Conservation (phyloP, 2,329 filamentous ascomycete species). For the Seiridium cupressi region DNA sequence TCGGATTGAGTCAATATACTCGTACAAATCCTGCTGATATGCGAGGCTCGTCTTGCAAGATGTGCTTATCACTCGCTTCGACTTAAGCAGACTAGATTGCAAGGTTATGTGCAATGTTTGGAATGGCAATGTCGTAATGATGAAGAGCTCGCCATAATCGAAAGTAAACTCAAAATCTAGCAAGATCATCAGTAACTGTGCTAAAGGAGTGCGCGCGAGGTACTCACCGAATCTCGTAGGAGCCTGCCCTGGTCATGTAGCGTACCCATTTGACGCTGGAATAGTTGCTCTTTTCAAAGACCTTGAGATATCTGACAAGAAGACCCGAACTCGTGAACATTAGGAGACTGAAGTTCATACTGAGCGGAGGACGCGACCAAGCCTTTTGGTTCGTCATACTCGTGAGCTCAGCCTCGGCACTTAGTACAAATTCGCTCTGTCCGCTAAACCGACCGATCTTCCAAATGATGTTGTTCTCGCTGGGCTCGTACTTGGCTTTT, state of each 20-base stretch:
- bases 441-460: constrained; percentile 98
- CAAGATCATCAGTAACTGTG: background rate
- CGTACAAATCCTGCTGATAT: no score
- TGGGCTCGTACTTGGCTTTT: constrained; percentile 97
- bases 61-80: no score
- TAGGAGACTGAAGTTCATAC: constrained; percentile 85
- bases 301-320: constrained; percentile 91
- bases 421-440: constrained; percentile 94
- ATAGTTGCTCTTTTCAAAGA: constrained; percentile 99
- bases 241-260: constrained; percentile 97
- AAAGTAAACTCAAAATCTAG: background rate
- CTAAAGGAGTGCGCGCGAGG: background rate
- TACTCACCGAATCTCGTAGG: constrained; percentile 86
- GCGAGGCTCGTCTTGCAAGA: no score
- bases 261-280: constrained; percentile 98
- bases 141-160: no score
- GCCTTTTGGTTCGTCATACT: constrained; percentile 98
- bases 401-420: constrained; percentile 87
- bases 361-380: constrained; percentile 92
- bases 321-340: constrained; percentile 98
- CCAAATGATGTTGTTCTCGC: constrained; percentile 98
- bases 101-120: no score
- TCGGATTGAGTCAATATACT: no score
- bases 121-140: no score
- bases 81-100: no score